These are phyloP conservation scores for Guadua angustifolia DNA, from an alignment of 176 grass and related monocot species.

Conservation along the genomic window DNA sequence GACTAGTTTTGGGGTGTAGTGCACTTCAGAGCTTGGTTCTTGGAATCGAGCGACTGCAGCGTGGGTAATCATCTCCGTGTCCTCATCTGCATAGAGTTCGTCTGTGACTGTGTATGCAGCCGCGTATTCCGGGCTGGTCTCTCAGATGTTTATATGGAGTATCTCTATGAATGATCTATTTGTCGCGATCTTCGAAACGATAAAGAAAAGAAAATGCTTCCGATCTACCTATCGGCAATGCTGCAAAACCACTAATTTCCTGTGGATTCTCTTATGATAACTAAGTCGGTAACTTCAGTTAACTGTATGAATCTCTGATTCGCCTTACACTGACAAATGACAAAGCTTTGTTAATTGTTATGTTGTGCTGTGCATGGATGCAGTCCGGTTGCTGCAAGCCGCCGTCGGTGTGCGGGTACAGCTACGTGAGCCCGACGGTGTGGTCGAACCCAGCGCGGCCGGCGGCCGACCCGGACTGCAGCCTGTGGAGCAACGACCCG, in stretches of 20 bases:
- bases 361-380: neutral
- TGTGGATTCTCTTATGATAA: neutral
- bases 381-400: slow-evolving; percentile 96
- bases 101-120: slow-evolving; percentile 14
- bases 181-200: neutral
- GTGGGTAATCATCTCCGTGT: slow-evolving; percentile 7
- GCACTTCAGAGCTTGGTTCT: neutral
- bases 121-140: neutral
- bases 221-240: neutral
- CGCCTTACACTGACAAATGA: neutral
- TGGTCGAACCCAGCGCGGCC: slow-evolving; percentile 62
- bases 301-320: neutral
- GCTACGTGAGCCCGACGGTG: slow-evolving; percentile 86
- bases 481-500: slow-evolving; percentile 73
- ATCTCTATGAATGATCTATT: slow-evolving; percentile 3
- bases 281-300: neutral
- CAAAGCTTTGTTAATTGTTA: neutral
- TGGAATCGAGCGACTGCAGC: neutral
- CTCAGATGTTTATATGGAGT: neutral
- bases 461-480: slow-evolving; percentile 66
- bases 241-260: neutral
- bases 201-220: neutral
- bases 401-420: slow-evolving; percentile 65
- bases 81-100: slow-evolving; percentile 23
- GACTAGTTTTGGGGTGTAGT: neutral